Percentiles rank a stretch among this genome's conserved stretches.
These are phyloP conservation scores for Hanseniaspora clermontiae DNA, from an alignment of 805 yeast species.

Conservation along the genomic window DNA sequence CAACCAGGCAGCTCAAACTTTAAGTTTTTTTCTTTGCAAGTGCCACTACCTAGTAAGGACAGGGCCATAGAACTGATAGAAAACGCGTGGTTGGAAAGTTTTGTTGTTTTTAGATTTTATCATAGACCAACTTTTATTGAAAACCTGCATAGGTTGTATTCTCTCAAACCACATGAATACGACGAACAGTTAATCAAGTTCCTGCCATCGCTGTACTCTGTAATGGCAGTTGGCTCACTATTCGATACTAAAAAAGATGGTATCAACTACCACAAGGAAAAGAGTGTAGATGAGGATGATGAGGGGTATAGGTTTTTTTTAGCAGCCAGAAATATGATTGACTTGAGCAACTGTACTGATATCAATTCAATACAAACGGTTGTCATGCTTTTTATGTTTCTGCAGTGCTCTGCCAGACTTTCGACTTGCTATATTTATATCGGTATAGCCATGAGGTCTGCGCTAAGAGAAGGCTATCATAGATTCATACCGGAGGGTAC, in stretches of 20 bases:
- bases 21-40: constrained; percentile 30
- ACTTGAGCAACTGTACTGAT: constrained; percentile 76
- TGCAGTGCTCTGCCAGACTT: constrained; percentile 80
- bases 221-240: constrained; percentile 75
- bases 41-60: constrained; percentile 65
- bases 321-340: constrained; percentile 74
- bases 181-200: constrained; percentile 68
- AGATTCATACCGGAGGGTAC: constrained; percentile 45
- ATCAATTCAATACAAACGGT: constrained; percentile 73
- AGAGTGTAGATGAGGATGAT: constrained; percentile 27
- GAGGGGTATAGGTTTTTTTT: constrained; percentile 77
- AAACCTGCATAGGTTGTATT: constrained; percentile 64
- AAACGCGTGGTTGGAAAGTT: constrained; percentile 76
- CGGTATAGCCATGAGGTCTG: constrained; percentile 78
- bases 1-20: not conserved
- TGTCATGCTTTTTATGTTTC: constrained; percentile 70
- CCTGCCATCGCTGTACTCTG: constrained; percentile 69
- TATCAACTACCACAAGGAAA: not conserved
- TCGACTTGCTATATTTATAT: constrained; percentile 85
- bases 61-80: constrained; percentile 60
- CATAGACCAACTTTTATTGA: constrained; percentile 72
- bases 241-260: constrained; percentile 27
- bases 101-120: constrained; percentile 71
- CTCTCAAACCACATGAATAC: constrained; percentile 63
- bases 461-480: constrained; percentile 75